These are phyloP conservation scores for Aureobasidium sp. DNA, from an alignment of 2,329 filamentous ascomycete species.

Conservation along the genomic window DNA sequence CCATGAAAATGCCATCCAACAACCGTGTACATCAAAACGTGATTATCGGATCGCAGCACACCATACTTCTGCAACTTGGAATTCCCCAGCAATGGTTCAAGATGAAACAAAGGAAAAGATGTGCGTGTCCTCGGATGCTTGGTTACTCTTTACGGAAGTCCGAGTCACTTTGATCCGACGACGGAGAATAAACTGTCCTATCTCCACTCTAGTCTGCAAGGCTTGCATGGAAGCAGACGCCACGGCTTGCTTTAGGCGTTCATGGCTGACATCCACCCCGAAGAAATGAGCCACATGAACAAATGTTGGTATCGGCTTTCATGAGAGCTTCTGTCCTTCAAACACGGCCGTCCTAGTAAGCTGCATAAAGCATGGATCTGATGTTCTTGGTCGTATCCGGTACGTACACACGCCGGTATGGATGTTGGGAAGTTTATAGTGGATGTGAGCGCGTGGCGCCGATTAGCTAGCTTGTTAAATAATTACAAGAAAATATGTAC, in stretches of 20 bases:
- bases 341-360: too few species aligned
- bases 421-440: background rate
- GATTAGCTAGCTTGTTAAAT: background rate
- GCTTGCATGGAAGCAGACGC: background rate
- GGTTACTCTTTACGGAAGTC: background rate
- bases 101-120: background rate
- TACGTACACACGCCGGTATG: background rate
- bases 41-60: background rate
- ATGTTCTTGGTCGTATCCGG: background rate
- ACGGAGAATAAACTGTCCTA: background rate
- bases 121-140: background rate
- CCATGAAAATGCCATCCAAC: background rate
- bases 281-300: background rate
- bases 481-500: conserved; percentile 12
- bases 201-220: background rate
- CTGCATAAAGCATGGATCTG: conserved; percentile 8
- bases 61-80: too few species aligned
- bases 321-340: too few species aligned
- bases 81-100: too few species aligned
- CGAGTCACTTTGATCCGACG: background rate
- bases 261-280: conserved; percentile 1
- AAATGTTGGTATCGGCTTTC: too few species aligned
- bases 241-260: conserved; percentile 5
- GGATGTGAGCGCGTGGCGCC: background rate
- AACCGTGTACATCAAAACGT: conserved; percentile 12